Conservation (phyloP, 2,329 filamentous ascomycete genomes). For the Aspergillus spinulosporus region DNA sequence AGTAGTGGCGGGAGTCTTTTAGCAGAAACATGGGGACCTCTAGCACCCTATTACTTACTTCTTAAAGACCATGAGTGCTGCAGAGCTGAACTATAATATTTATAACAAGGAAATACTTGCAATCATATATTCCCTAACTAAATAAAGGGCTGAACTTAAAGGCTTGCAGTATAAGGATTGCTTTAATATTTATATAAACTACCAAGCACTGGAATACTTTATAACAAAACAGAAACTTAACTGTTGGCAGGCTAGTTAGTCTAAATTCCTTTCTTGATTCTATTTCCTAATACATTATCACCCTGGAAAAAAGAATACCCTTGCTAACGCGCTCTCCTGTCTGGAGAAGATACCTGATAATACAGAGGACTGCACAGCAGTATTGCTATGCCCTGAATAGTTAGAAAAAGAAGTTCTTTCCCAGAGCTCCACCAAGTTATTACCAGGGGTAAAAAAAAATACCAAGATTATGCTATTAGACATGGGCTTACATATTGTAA, state of each 20-base stretch:
- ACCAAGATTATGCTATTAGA: not conserved
- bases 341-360: not conserved
- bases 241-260: slow-evolving; percentile 14
- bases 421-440: not conserved
- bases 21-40: no score
- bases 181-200: slow-evolving; percentile 26
- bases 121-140: slow-evolving; percentile 27
- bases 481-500: not conserved
- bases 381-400: not conserved
- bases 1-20: no score
- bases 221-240: slow-evolving; percentile 23
- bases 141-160: slow-evolving; percentile 25
- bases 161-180: slow-evolving; percentile 11
- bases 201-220: slow-evolving; percentile 33
- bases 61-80: slow-evolving; percentile 23
- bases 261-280: slow-evolving; percentile 10
- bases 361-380: not conserved
- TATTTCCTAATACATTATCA: slow-evolving; percentile 21
- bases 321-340: slow-evolving; percentile 1
- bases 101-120: slow-evolving; percentile 34
- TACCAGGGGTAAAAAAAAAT: not conserved
- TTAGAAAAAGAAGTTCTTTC: not conserved
- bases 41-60: slow-evolving; percentile 21
- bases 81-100: slow-evolving; percentile 31
- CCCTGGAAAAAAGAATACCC: slow-evolving; percentile 7